Evolutionary conservation across 108 stramenopile genomes (phyloP).

Genomic region (Stephanodiscus minutulus): DNA sequence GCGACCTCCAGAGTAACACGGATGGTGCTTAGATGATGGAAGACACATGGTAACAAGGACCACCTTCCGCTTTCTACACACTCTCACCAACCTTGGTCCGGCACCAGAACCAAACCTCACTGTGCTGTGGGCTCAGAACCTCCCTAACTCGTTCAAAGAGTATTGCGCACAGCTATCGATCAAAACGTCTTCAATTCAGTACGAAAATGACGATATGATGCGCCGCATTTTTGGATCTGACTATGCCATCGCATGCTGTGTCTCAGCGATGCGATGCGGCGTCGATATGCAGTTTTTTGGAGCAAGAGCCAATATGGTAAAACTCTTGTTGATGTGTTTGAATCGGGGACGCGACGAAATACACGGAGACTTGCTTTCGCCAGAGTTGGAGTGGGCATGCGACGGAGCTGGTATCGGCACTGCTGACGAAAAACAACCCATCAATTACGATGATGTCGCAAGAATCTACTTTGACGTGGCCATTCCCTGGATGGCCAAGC

Average conservation of each 20-base stretch:
- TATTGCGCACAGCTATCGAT: slow-evolving; percentile 66
- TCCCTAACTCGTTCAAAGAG: slow-evolving; percentile 56
- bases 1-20: slow-evolving; percentile 69
- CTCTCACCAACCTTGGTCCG: slow-evolving; percentile 48
- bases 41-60: slow-evolving; percentile 63
- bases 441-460: slow-evolving; percentile 54
- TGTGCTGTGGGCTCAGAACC: slow-evolving; percentile 62
- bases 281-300: slow-evolving; percentile 79
- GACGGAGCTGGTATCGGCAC: slow-evolving; percentile 56
- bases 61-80: slow-evolving; percentile 48
- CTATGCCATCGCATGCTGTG: slow-evolving; percentile 75
- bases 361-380: slow-evolving; percentile 55
- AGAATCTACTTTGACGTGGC: slow-evolving; percentile 62
- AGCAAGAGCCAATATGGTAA: slow-evolving; percentile 64
- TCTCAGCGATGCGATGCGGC: slow-evolving; percentile 66
- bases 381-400: slow-evolving; percentile 55
- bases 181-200: slow-evolving; percentile 54
- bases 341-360: slow-evolving; percentile 72
- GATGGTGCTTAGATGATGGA: slow-evolving; percentile 54
- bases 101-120: slow-evolving; percentile 74
- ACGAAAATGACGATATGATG: slow-evolving; percentile 74
- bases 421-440: slow-evolving; percentile 56
- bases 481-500: slow-evolving; percentile 71
- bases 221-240: slow-evolving; percentile 62
- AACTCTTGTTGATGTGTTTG: slow-evolving; percentile 65